phyloP scores from a whole-genome alignment of 78 protist genomes.

The Capsaspora owczarzaki region DNA sequence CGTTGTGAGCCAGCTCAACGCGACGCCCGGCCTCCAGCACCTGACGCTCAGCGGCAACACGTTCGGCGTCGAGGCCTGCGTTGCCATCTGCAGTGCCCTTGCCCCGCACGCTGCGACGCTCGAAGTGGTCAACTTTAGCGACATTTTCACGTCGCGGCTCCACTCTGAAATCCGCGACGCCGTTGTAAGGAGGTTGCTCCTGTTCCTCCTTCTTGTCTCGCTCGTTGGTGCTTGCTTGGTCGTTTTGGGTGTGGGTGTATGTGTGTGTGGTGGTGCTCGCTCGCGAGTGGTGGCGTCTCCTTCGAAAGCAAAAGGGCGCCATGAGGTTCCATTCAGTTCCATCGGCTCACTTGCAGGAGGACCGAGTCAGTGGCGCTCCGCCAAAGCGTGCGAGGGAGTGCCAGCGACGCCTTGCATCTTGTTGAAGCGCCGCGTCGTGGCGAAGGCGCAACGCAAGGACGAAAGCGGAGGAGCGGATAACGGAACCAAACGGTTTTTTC shows the following conservation, averaged over 20 bases:
- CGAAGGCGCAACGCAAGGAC: too few species aligned
- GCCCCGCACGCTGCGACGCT: background rate
- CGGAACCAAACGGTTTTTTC: too few species aligned
- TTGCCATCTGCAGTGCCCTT: background rate
- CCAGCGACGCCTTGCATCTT: too few species aligned
- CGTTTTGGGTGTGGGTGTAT: background rate
- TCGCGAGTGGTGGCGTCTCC: background rate
- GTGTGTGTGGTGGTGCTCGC: background rate
- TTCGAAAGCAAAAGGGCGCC: background rate
- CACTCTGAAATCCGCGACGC: conserved; percentile 4
- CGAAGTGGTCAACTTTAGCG: conserved; percentile 2
- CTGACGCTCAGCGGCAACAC: conserved; percentile 8
- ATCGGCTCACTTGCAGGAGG: too few species aligned
- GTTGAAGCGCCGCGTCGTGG: too few species aligned
- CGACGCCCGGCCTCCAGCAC: background rate
- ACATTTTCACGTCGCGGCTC: conserved; percentile 13
- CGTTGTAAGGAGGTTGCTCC: background rate
- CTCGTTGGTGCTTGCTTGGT: background rate
- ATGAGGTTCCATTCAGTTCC: background rate
- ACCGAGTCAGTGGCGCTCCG: too few species aligned
- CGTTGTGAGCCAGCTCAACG: background rate
- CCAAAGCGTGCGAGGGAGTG: too few species aligned
- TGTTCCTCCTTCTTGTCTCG: background rate
- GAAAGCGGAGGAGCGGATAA: too few species aligned
- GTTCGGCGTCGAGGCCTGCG: conserved; percentile 7